Conservation (phyloP, 2,329 filamentous ascomycete species). For the Teratosphaeria gauchensis region DNA sequence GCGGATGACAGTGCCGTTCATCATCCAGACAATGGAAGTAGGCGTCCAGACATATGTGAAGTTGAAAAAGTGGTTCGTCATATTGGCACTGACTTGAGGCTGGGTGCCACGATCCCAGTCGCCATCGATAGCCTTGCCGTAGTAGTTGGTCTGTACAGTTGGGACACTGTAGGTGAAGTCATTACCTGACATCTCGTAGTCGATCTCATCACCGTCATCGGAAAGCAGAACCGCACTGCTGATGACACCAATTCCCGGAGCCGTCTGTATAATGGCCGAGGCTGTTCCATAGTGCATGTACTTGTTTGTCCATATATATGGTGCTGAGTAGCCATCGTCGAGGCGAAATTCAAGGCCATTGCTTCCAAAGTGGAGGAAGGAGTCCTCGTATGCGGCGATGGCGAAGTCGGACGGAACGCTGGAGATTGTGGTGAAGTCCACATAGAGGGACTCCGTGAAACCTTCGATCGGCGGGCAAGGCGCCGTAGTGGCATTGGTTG, state of each 20-base stretch:
- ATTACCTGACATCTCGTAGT: neutral
- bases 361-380: neutral
- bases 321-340: neutral
- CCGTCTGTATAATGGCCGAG: neutral
- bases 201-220: neutral
- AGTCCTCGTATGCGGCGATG: neutral
- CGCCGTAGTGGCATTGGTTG: neutral
- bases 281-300: neutral
- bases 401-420: neutral
- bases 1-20: neutral
- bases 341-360: neutral
- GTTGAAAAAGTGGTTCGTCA: neutral
- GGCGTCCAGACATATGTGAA: neutral
- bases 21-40: neutral
- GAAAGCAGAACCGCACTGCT: neutral
- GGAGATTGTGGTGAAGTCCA: neutral
- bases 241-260: neutral
- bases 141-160: neutral
- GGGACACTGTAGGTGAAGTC: neutral
- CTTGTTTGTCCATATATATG: neutral
- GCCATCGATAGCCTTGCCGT: neutral
- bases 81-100: neutral
- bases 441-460: neutral
- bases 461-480: neutral
- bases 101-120: neutral